Evolutionary conservation across 495 filamentous ascomycete genomes (phyloP).

Genomic region (Penicillium antarcticum): DNA sequence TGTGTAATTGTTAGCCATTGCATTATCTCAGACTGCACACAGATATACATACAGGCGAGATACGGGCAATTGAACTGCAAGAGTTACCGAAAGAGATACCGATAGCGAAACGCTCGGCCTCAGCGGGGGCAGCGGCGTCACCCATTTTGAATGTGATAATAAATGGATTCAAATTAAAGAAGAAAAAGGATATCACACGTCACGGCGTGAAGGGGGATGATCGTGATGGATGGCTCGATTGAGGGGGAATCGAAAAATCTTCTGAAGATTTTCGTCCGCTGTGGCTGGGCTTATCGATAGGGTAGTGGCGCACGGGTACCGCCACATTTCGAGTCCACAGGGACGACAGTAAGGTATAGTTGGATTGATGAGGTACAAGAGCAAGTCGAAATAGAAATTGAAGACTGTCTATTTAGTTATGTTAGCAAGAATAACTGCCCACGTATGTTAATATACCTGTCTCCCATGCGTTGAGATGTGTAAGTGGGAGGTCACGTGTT

Average conservation of each 20-base stretch:
- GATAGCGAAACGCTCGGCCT: slow-evolving; percentile 70
- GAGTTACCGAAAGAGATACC: slow-evolving; percentile 98
- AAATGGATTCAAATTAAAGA: slow-evolving; percentile 10
- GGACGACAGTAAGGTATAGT: too few relatives aligned
- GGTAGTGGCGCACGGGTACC: slow-evolving; percentile 25
- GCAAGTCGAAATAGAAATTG: too few relatives aligned
- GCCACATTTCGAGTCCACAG: not conserved
- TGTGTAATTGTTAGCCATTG: slow-evolving; percentile 26
- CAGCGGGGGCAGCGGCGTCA: slow-evolving; percentile 41
- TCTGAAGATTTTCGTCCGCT: slow-evolving; percentile 29
- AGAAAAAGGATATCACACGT: slow-evolving; percentile 8
- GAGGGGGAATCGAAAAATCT: slow-evolving; percentile 27
- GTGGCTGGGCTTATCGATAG: slow-evolving; percentile 45
- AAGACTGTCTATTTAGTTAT: too few relatives aligned
- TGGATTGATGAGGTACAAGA: too few relatives aligned
- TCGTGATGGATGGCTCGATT: slow-evolving; percentile 17
- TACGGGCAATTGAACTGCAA: slow-evolving; percentile 93
- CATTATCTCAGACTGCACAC: not conserved
- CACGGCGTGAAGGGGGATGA: slow-evolving; percentile 15
- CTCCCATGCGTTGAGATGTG: not conserved
- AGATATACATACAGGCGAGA: slow-evolving; percentile 54
- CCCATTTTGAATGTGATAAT: slow-evolving; percentile 47
- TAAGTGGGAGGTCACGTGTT: slow-evolving; percentile 10
- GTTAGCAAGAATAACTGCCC: too few relatives aligned
- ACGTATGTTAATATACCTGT: too few relatives aligned